Percentiles rank a stretch among this genome's conserved stretches.
Conservation (phyloP, 768 basidiomycete genomes). For the Boletales sp. region DNA sequence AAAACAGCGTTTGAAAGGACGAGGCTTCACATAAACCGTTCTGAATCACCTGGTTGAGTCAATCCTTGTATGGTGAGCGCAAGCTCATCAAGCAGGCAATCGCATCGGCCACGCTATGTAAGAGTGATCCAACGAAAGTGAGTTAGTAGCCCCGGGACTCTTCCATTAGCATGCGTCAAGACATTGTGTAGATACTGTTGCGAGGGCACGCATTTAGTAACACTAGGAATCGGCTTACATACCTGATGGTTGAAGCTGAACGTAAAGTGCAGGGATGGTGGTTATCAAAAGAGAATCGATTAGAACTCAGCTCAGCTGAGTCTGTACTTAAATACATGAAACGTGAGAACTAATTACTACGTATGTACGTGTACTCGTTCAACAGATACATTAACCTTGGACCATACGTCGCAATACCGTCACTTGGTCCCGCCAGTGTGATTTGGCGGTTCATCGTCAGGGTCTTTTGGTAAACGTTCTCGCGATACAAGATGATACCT, state of each 20-base stretch:
- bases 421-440: constrained; percentile 6
- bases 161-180: constrained; percentile 49
- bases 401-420: constrained; percentile 19
- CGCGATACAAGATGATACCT: constrained; percentile 82
- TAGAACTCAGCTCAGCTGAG: too few species aligned
- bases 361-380: too few species aligned
- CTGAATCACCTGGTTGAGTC: not conserved
- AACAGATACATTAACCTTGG: too few species aligned
- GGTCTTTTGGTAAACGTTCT: constrained; percentile 50
- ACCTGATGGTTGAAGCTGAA: too few species aligned
- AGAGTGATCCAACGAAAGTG: constrained; percentile 55
- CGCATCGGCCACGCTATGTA: constrained; percentile 67
- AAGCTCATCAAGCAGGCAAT: constrained; percentile 71
- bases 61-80: constrained; percentile 68
- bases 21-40: constrained; percentile 45
- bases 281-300: too few species aligned
- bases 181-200: constrained; percentile 28
- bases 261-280: too few species aligned
- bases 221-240: too few species aligned
- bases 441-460: constrained; percentile 18
- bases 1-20: constrained; percentile 83
- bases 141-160: too few species aligned
- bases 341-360: too few species aligned
- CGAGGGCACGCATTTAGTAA: too few species aligned
- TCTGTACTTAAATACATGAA: too few species aligned